These are phyloP conservation scores for Lenzites betulinus DNA, from an alignment of 768 basidiomycete species.

Conservation along the genomic window DNA sequence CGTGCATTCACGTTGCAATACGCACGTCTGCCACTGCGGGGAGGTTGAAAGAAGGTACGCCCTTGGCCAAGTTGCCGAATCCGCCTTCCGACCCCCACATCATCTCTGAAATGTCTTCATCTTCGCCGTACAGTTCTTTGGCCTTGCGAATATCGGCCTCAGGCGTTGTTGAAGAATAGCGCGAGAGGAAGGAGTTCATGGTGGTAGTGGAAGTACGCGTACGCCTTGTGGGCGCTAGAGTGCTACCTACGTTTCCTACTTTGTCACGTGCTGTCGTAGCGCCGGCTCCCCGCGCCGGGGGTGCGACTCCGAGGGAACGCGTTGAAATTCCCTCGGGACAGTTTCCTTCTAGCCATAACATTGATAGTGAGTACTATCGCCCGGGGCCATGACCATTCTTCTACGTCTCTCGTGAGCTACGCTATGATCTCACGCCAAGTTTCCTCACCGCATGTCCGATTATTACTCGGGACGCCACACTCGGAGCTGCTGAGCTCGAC, in stretches of 20 bases:
- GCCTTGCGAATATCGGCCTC: slow-evolving; percentile 51
- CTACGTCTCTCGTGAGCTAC: too few species aligned
- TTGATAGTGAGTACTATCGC: too few species aligned
- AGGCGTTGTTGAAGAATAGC: slow-evolving; percentile 61
- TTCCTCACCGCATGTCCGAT: too few species aligned
- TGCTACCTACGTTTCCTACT: slow-evolving; percentile 5
- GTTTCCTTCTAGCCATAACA: too few species aligned
- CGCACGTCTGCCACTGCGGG: slow-evolving; percentile 79
- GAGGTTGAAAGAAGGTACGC: slow-evolving; percentile 70
- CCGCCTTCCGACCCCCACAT: slow-evolving; percentile 86
- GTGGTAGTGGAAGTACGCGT: slow-evolving; percentile 32
- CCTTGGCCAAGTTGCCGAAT: slow-evolving; percentile 72
- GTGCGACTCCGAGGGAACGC: too few species aligned
- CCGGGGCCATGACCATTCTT: too few species aligned
- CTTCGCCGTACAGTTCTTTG: slow-evolving; percentile 52
- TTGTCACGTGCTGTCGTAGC: slow-evolving; percentile 8
- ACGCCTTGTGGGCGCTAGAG: slow-evolving; percentile 12
- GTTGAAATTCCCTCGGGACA: too few species aligned
- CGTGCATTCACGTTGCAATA: slow-evolving; percentile 13
- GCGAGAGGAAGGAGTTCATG: slow-evolving; percentile 74
- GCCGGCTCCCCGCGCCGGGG: slow-evolving; percentile 22
- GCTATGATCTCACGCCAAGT: too few species aligned
- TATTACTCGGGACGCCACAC: too few species aligned
- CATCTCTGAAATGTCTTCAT: slow-evolving; percentile 65
- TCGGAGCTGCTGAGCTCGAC: too few species aligned